These are phyloP conservation scores for Podospora didyma DNA, from an alignment of 495 filamentous ascomycete genomes.

Conservation along the genomic window DNA sequence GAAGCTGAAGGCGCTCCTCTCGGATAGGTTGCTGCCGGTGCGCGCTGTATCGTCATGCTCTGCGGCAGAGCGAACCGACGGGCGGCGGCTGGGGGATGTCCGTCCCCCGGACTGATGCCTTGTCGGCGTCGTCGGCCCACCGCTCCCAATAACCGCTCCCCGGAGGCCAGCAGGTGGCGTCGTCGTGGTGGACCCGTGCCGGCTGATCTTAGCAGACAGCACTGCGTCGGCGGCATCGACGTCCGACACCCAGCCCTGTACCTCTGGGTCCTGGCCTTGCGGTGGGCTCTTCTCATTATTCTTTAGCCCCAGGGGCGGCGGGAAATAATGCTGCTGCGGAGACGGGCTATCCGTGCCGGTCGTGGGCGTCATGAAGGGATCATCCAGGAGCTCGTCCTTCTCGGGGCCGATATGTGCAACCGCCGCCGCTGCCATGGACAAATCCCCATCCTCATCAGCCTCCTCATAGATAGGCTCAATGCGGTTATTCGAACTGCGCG, in stretches of 20 bases:
- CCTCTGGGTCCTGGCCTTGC: slow-evolving; percentile 43
- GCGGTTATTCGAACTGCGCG: slow-evolving; percentile 11
- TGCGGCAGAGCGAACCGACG: slow-evolving; percentile 3
- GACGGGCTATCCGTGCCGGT: background rate
- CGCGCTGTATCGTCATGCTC: slow-evolving; percentile 22
- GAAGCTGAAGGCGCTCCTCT: slow-evolving; percentile 35
- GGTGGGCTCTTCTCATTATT: slow-evolving; percentile 1
- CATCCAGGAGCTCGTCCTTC: slow-evolving; percentile 27
- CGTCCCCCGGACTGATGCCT: background rate
- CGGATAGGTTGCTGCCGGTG: slow-evolving; percentile 38
- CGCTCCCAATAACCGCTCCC: background rate
- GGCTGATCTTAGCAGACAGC: slow-evolving; percentile 26
- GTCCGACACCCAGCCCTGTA: slow-evolving; percentile 58
- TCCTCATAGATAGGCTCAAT: slow-evolving; percentile 62
- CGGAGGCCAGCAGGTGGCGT: slow-evolving; percentile 1
- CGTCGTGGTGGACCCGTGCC: slow-evolving; percentile 14
- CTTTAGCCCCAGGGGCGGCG: no score
- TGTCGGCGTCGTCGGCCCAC: background rate
- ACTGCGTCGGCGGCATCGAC: slow-evolving; percentile 53
- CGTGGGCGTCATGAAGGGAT: slow-evolving; percentile 43
- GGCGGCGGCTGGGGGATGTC: slow-evolving; percentile 4
- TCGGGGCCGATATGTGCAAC: background rate
- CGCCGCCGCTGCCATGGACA: background rate
- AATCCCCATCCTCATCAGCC: slow-evolving; percentile 42
- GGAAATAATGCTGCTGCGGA: background rate